Percentiles rank a stretch among this genome's conserved stretches.
Conservation (phyloP, 352 stramenopile species). For the Blastocystis sp. region DNA sequence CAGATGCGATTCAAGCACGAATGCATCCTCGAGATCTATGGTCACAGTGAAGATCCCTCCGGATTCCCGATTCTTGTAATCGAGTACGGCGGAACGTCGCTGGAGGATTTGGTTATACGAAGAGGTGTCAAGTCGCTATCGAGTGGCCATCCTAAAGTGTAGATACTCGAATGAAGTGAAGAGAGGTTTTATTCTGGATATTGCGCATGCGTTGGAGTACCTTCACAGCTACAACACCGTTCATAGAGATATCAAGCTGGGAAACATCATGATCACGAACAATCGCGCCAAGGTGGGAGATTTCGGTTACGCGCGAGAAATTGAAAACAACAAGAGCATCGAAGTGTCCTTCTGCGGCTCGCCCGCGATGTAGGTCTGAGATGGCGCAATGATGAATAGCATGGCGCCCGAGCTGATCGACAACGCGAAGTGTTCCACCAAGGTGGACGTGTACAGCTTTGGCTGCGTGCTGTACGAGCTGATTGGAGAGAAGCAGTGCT, state of each 20-base stretch:
- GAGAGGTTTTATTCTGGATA: constrained; percentile 26
- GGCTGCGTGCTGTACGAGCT: constrained; percentile 72
- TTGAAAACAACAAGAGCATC: constrained; percentile 71
- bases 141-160: constrained; percentile 78
- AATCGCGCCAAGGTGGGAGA: constrained; percentile 77
- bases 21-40: constrained; percentile 50
- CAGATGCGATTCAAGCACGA: constrained; percentile 69
- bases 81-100: constrained; percentile 26
- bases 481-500: constrained; percentile 48
- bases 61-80: constrained; percentile 60
- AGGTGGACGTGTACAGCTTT: constrained; percentile 73
- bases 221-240: constrained; percentile 79
- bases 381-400: background rate
- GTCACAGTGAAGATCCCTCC: constrained; percentile 30
- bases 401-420: constrained; percentile 72
- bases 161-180: constrained; percentile 76
- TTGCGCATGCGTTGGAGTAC: constrained; percentile 77
- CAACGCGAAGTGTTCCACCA: constrained; percentile 57
- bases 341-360: constrained; percentile 66
- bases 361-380: constrained; percentile 14
- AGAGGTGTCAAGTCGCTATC: background rate
- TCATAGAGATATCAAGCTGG: constrained; percentile 80
- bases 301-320: constrained; percentile 56
- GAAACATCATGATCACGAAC: constrained; percentile 77
- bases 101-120: constrained; percentile 61